These are phyloP conservation scores for Termitomyces sp. DNA, from an alignment of 768 basidiomycete genomes.

Conservation along the genomic window DNA sequence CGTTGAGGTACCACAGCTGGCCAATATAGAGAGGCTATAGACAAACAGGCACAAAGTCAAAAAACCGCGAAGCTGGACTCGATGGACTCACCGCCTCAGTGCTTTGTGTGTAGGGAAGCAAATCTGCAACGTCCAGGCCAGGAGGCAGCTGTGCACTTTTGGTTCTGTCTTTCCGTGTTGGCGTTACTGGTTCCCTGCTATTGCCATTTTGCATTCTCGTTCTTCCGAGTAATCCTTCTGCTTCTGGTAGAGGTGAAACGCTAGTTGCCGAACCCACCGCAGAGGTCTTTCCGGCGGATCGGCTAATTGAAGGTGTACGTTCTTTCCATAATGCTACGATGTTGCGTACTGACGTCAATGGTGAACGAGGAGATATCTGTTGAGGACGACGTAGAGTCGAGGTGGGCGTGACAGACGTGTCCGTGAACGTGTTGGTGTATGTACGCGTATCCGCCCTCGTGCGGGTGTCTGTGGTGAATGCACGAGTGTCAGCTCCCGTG, in stretches of 20 bases:
- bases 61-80: background rate
- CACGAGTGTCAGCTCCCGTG: conserved; percentile 21
- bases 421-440: conserved; percentile 31
- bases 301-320: conserved; percentile 50
- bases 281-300: conserved; percentile 26
- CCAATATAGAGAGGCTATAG: conserved; percentile 83
- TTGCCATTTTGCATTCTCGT: conserved; percentile 28
- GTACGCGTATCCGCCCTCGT: conserved; percentile 7
- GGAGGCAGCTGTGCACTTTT: conserved; percentile 31
- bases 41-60: conserved; percentile 16
- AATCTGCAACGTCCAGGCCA: conserved; percentile 37
- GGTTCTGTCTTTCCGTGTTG: conserved; percentile 19
- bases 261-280: conserved; percentile 32
- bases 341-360: conserved; percentile 69
- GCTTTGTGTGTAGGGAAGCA: conserved; percentile 43
- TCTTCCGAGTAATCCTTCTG: conserved; percentile 49
- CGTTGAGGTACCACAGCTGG: conserved; percentile 87
- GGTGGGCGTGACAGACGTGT: conserved; percentile 38
- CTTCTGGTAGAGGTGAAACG: conserved; percentile 28
- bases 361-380: conserved; percentile 56
- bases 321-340: conserved; percentile 81
- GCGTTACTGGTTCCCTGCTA: conserved; percentile 17
- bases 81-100: conserved; percentile 37
- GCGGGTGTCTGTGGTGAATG: conserved; percentile 12
- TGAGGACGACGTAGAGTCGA: conserved; percentile 59